These are phyloP conservation scores for Aechmea fasciata DNA, from an alignment of 176 grass and related monocot genomes.

Conservation along the genomic window DNA sequence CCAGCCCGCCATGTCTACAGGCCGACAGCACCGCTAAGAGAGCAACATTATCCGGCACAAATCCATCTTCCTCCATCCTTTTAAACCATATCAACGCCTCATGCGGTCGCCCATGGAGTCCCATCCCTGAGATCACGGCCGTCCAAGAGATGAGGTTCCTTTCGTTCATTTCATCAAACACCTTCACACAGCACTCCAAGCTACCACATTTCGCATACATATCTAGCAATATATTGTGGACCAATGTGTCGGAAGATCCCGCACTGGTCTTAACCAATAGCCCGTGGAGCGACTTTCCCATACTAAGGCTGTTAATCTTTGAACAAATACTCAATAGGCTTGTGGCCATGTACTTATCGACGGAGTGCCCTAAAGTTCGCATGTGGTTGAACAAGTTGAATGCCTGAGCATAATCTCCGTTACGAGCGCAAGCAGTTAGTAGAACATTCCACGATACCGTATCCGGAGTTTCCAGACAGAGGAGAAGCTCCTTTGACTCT, in stretches of 20 bases:
- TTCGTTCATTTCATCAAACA: slow-evolving; percentile 55
- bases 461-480: slow-evolving; percentile 32
- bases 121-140: slow-evolving; percentile 57
- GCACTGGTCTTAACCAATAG: slow-evolving; percentile 54
- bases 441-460: slow-evolving; percentile 65
- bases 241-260: slow-evolving; percentile 36
- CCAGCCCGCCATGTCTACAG: slow-evolving; percentile 60
- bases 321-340: slow-evolving; percentile 65
- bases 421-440: slow-evolving; percentile 46
- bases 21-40: slow-evolving; percentile 52
- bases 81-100: slow-evolving; percentile 61
- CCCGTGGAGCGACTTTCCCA: slow-evolving; percentile 59
- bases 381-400: slow-evolving; percentile 46
- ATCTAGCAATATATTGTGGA: slow-evolving; percentile 60
- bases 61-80: slow-evolving; percentile 42
- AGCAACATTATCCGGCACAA: slow-evolving; percentile 57
- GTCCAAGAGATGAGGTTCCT: slow-evolving; percentile 73
- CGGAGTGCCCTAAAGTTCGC: slow-evolving; percentile 35
- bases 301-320: slow-evolving; percentile 46
- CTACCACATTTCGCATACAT: slow-evolving; percentile 90
- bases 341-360: slow-evolving; percentile 41
- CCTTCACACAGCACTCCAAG: slow-evolving; percentile 51
- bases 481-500: slow-evolving; percentile 46
- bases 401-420: slow-evolving; percentile 45
- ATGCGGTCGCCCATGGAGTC: slow-evolving; percentile 49